Evolutionary conservation across 176 grass and related monocot genomes (phyloP), one percentile per base, ranked within the genome.

Genomic region (Zoysia pacifica): DNA sequence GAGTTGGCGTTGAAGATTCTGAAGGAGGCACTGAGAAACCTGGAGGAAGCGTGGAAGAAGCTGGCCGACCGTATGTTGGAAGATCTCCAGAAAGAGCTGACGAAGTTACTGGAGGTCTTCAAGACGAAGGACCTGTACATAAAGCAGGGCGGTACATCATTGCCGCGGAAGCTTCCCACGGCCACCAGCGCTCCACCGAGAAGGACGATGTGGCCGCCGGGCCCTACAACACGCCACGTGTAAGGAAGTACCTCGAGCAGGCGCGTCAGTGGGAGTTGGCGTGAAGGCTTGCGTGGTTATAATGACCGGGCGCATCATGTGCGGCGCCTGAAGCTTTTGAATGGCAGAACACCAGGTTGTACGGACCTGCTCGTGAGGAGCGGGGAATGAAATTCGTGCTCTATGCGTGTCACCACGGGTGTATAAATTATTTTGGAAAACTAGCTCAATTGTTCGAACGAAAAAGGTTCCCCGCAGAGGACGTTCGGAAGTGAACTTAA

Each of bases 1-100:
- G 18, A 36, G 3, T 16, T 44, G 0, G 80, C 80, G 12, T 11
- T 4, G 11, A 6, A 14, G 9, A 52, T 72, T 1, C 69, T 72
- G 11, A 10, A 4, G 4, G 20, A 37, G 69, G 69, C 69, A 2
- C 69, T 72, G 69, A 38, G 52, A 0, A 78, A 42, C 14, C 5
- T 78, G 36, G 16, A 6, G 15, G 75, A 16, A 0, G 69, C 37
- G 59, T 16, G 10, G 80, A 64, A 73, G 48, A 7, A 16, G 1
- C 3, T 82, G 10, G 45, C 5, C 6, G 59, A 43, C 14, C 72
- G 14, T 18, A 54, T 37, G 5, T 0, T 39, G 5, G 50, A 13
- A 47, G 54, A 56, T 62, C 71, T 76, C 28, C 20, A 50, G 0
- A 36, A 19, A 15, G 81, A 83, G 72, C 50, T 76, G 10, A 50